Conservation (phyloP, 2,329 filamentous ascomycete genomes). For the Ophiocordyceps polyrhachis-furcata region DNA sequence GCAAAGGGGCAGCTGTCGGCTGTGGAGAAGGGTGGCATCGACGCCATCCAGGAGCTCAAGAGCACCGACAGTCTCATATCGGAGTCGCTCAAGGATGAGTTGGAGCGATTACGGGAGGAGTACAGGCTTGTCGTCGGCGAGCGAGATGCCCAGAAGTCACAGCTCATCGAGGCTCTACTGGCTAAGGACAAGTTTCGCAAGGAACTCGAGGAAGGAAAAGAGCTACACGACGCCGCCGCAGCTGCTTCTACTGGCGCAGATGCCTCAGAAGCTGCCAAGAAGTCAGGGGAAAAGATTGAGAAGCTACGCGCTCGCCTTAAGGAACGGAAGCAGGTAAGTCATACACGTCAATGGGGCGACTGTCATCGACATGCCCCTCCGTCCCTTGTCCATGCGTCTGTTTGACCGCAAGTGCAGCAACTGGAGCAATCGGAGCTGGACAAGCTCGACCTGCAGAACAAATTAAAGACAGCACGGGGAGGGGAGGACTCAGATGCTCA, state of each 20-base stretch:
- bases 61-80: constrained; percentile 39
- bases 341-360: constrained; percentile 1
- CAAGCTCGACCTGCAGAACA: constrained; percentile 34
- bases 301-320: constrained; percentile 36
- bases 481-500: constrained; percentile 29
- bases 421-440: constrained; percentile 38
- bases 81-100: constrained; percentile 37
- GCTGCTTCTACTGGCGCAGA: constrained; percentile 16
- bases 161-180: constrained; percentile 39
- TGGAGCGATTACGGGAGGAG: constrained; percentile 34
- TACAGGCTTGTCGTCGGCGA: constrained; percentile 29
- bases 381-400: background rate
- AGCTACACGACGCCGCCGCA: constrained; percentile 19
- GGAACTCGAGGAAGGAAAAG: constrained; percentile 27
- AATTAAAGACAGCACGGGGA: constrained; percentile 32
- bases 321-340: constrained; percentile 40
- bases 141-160: constrained; percentile 36
- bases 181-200: constrained; percentile 41
- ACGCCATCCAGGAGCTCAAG: constrained; percentile 39
- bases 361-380: background rate
- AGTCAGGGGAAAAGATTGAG: constrained; percentile 33
- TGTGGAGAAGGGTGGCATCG: constrained; percentile 32
- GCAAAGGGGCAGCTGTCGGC: constrained; percentile 34
- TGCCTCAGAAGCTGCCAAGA: constrained; percentile 18
- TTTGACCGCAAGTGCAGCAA: constrained; percentile 22